These are phyloP conservation scores for Backusella tarrabulga DNA, from an alignment of 192 early-diverging fungal genomes.

Conservation along the genomic window DNA sequence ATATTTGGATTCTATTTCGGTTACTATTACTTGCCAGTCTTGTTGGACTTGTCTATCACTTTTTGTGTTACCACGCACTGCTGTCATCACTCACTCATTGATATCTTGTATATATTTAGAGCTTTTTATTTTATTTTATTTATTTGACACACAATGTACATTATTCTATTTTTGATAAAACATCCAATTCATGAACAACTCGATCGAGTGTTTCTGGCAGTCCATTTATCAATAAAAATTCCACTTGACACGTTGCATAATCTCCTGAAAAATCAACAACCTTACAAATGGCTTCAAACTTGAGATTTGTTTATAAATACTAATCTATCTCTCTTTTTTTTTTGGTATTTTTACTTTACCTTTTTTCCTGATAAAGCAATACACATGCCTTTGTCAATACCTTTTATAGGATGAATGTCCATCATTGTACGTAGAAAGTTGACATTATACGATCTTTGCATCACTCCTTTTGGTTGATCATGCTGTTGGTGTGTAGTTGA, in stretches of 20 bases:
- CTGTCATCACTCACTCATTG: not conserved
- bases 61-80: conserved; percentile 7
- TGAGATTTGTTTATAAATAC: not conserved
- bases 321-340: not conserved
- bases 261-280: not conserved
- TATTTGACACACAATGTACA: not conserved
- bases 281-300: not conserved
- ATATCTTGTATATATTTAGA: not conserved
- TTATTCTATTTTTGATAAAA: not conserved
- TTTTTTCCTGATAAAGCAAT: conserved; percentile 3
- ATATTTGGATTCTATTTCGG: conserved; percentile 25
- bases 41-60: conserved; percentile 25
- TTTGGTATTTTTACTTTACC: not conserved
- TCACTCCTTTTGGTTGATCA: not conserved
- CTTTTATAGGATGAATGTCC: conserved; percentile 10
- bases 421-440: conserved; percentile 3
- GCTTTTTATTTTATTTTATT: not conserved
- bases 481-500: not conserved
- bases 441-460: not conserved
- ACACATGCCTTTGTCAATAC: not conserved
- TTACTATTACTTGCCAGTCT: conserved; percentile 21
- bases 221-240: not conserved
- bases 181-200: conserved; percentile 1
- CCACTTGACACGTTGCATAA: not conserved
- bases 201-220: not conserved